Evolutionary conservation across 768 basidiomycete genomes (phyloP).

Genomic region (Termitomyces sp.): DNA sequence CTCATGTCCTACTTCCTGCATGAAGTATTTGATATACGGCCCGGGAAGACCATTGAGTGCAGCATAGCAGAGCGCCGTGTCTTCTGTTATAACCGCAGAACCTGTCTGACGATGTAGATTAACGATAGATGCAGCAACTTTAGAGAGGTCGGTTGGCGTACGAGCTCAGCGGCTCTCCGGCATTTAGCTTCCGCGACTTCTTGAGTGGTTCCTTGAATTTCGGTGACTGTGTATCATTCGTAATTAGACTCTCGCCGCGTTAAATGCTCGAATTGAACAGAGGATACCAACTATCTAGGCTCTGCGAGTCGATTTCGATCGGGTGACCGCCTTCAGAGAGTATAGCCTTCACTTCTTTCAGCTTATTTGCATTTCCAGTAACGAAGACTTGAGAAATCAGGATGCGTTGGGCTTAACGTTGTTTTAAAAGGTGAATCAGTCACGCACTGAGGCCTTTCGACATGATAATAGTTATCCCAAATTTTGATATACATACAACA

Average conservation of each 20-base stretch:
- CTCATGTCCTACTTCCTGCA: constrained; percentile 77
- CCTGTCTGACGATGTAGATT: constrained; percentile 27
- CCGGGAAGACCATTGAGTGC: constrained; percentile 91
- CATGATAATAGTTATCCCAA: constrained; percentile 6
- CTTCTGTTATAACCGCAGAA: constrained; percentile 69
- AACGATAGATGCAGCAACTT: not conserved
- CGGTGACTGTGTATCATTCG: constrained; percentile 58
- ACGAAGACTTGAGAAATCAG: constrained; percentile 66
- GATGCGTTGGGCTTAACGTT: not conserved
- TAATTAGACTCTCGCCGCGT: not conserved
- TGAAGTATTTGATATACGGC: constrained; percentile 95
- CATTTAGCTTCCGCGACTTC: constrained; percentile 91
- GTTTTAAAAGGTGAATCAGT: not conserved
- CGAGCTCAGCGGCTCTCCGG: constrained; percentile 75
- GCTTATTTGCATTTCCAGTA: constrained; percentile 91
- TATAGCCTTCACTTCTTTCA: constrained; percentile 84
- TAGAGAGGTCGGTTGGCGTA: constrained; percentile 21
- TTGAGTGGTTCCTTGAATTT: constrained; percentile 88
- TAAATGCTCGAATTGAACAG: not conserved
- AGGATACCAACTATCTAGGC: constrained; percentile 65
- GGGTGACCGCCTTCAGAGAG: constrained; percentile 57
- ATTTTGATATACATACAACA: not conserved
- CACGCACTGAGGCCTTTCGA: constrained; percentile 16
- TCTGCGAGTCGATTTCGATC: constrained; percentile 72
- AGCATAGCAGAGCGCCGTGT: constrained; percentile 89